Conservation (phyloP, 768 basidiomycete species). For the Suillus brevipes region DNA sequence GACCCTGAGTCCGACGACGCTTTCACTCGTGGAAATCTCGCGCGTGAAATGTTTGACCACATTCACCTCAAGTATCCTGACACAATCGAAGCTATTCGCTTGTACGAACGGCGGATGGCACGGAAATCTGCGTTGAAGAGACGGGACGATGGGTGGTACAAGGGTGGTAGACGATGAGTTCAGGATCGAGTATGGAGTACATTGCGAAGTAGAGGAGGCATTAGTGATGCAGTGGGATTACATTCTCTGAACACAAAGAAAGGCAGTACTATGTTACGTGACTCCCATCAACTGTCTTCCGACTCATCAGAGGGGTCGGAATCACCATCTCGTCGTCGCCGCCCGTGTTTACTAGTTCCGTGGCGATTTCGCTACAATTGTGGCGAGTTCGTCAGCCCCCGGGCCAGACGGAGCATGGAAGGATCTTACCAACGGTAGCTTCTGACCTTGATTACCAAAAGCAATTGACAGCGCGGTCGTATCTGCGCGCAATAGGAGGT, state of each 20-base stretch:
- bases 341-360: slow-evolving; percentile 61
- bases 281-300: slow-evolving; percentile 44
- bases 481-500: slow-evolving; percentile 45
- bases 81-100: slow-evolving; percentile 34
- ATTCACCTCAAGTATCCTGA: slow-evolving; percentile 55
- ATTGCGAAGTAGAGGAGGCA: slow-evolving; percentile 24
- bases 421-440: slow-evolving; percentile 73
- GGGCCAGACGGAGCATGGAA: slow-evolving; percentile 24
- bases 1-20: slow-evolving; percentile 22
- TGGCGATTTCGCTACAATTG: slow-evolving; percentile 73
- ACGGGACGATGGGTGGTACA: slow-evolving; percentile 19
- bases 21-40: slow-evolving; percentile 29
- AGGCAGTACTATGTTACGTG: slow-evolving; percentile 14
- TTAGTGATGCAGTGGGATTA: slow-evolving; percentile 13
- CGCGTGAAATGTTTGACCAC: slow-evolving; percentile 42
- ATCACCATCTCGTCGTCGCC: slow-evolving; percentile 54
- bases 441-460: slow-evolving; percentile 88
- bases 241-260: slow-evolving; percentile 4
- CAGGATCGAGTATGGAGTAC: slow-evolving; percentile 19
- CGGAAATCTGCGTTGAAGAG: slow-evolving; percentile 20
- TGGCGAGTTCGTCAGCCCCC: slow-evolving; percentile 23
- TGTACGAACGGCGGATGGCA: slow-evolving; percentile 35
- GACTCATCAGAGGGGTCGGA: slow-evolving; percentile 72
- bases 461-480: slow-evolving; percentile 90
- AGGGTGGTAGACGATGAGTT: slow-evolving; percentile 18